Evolutionary conservation across 2,329 filamentous ascomycete species (phyloP).

Genomic region (Aspergillus piperis): DNA sequence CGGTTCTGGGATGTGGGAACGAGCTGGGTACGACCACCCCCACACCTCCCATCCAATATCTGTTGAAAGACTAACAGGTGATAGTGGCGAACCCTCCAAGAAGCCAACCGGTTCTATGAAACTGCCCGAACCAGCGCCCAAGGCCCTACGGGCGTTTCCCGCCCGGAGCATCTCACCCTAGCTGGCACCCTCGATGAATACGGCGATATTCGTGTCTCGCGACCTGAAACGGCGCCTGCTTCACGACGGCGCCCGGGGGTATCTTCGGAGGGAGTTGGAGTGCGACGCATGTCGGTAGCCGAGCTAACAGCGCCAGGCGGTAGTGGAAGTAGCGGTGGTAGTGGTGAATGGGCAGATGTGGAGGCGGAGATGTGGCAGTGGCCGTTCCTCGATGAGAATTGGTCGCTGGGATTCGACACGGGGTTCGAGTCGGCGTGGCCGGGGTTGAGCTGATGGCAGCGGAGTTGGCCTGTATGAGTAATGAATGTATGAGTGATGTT

Average conservation of each 20-base stretch:
- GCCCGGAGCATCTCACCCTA: slow-evolving; percentile 32
- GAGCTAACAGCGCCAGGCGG: slow-evolving; percentile 11
- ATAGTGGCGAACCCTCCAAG: slow-evolving; percentile 40
- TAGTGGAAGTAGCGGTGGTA: neutral
- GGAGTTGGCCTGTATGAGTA: neutral
- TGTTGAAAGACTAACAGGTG: neutral
- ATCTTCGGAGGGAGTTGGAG: neutral
- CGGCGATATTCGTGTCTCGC: slow-evolving; percentile 36
- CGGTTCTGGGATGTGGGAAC: slow-evolving; percentile 38
- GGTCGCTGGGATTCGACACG: slow-evolving; percentile 38
- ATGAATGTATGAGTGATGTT: neutral
- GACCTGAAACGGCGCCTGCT: slow-evolving; percentile 23
- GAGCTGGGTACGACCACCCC: slow-evolving; percentile 31
- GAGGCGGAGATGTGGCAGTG: slow-evolving; percentile 41
- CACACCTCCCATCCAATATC: no score
- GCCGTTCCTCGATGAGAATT: slow-evolving; percentile 41
- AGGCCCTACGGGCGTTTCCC: slow-evolving; percentile 20
- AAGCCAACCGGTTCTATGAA: slow-evolving; percentile 39
- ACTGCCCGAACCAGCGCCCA: slow-evolving; percentile 28
- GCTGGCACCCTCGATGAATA: slow-evolving; percentile 41
- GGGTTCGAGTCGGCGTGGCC: slow-evolving; percentile 36
- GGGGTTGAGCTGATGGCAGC: slow-evolving; percentile 4
- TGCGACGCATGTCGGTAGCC: slow-evolving; percentile 8
- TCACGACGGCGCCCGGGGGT: neutral
- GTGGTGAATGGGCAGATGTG: slow-evolving; percentile 24